These are phyloP conservation scores for Globisporangium radiosum DNA, from an alignment of 352 stramenopile genomes.

Conservation along the genomic window DNA sequence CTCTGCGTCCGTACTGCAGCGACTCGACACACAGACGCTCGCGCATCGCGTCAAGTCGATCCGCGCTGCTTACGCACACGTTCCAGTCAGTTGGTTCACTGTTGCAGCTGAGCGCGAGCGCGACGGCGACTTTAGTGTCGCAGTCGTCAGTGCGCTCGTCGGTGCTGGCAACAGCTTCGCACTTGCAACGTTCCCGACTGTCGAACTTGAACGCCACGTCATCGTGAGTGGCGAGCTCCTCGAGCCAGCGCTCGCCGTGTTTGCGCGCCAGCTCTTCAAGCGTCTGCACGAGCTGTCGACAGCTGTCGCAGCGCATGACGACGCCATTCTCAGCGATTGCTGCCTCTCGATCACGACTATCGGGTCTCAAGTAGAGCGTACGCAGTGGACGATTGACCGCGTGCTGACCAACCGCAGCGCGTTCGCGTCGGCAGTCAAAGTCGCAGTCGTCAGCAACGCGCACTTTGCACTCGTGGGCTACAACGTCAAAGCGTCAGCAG, in stretches of 20 bases:
- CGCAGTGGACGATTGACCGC: constrained; percentile 19
- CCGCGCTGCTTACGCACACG: not conserved
- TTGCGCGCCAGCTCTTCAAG: constrained; percentile 40
- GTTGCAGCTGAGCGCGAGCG: not conserved
- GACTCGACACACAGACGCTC: not conserved
- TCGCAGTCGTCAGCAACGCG: constrained; percentile 26
- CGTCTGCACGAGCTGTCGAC: constrained; percentile 24
- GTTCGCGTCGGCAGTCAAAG: constrained; percentile 44
- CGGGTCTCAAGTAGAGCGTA: not conserved
- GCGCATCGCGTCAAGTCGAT: not conserved
- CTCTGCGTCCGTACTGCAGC: constrained; percentile 12
- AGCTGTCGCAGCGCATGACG: not conserved
- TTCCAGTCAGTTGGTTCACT: constrained; percentile 2
- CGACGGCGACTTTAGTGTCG: constrained; percentile 21
- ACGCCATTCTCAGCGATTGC: not conserved
- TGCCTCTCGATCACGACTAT: not conserved
- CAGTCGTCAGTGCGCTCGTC: constrained; percentile 20
- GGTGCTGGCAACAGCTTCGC: constrained; percentile 12
- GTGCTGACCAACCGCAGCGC: constrained; percentile 21
- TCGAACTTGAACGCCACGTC: constrained; percentile 31
- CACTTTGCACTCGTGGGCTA: constrained; percentile 24
- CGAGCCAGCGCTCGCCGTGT: constrained; percentile 41
- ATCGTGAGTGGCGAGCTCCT: constrained; percentile 27
- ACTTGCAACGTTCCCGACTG: constrained; percentile 5
- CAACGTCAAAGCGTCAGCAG: constrained; percentile 1